phyloP scores from a whole-genome alignment of 2,329 filamentous ascomycete genomes.

The Fulvia fulva region DNA sequence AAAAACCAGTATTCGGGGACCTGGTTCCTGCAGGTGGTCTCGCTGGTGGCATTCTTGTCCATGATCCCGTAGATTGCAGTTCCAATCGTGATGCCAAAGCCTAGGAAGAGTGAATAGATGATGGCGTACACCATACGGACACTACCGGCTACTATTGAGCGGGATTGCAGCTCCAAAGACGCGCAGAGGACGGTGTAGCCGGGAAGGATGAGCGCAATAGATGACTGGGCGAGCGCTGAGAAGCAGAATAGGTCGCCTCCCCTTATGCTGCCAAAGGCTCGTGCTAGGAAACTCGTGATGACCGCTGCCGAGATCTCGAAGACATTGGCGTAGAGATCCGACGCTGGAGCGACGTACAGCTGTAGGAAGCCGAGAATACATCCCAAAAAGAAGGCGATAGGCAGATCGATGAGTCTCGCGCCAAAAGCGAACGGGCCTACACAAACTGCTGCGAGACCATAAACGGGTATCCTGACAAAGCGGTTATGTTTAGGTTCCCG shows the following conservation, averaged over 20 bases:
- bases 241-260: conserved; percentile 46
- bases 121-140: conserved; percentile 52
- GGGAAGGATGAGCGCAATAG: conserved; percentile 48
- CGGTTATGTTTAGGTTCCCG: conserved; percentile 51
- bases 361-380: conserved; percentile 71
- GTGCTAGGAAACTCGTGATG: conserved; percentile 48
- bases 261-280: conserved; percentile 47
- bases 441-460: conserved; percentile 69
- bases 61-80: conserved; percentile 48
- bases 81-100: conserved; percentile 50
- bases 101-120: conserved; percentile 51
- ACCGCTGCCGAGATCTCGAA: conserved; percentile 49
- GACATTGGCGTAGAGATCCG: conserved; percentile 61
- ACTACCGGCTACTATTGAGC: conserved; percentile 48
- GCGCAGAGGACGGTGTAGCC: conserved; percentile 51
- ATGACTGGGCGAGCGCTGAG: conserved; percentile 48
- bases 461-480: conserved; percentile 57
- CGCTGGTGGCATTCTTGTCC: conserved; percentile 44
- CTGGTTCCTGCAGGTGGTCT: conserved; percentile 41
- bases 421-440: conserved; percentile 79
- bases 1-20: conserved; percentile 58
- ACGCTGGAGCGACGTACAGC: conserved; percentile 68
- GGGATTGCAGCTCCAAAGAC: conserved; percentile 47
- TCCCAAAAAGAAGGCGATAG: conserved; percentile 71
- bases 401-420: conserved; percentile 72